Base-by-base conservation (phyloP, 1,284 basidiomycete species). In the Ceratobasidium sp. region DNA sequence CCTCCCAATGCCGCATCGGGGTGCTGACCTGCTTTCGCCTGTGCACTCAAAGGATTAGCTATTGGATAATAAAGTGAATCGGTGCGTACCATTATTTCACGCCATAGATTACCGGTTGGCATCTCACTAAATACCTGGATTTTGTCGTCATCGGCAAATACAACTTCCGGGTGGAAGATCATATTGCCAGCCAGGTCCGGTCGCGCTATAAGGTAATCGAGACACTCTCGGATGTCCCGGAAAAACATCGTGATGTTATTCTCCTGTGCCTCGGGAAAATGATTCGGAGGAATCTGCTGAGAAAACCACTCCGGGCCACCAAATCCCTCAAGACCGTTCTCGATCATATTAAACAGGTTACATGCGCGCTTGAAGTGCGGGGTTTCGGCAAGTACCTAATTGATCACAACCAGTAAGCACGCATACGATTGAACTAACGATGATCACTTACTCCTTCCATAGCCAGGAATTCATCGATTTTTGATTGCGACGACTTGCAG, bases 401-500 rank as follows among this genome's bases (percentile, higher is more conserved):
- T 44, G 40, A 65, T 1, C 15, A 33, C 20, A 38, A 23, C 3
- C 17, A 17, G 62, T 15, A 17, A 17, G 33, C n/a, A 38, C 42
- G 61, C 62, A 4, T 42, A 44, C 33, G 13, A 44, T 42, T 38
- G 20, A 33, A 1, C 6, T 4, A 2, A 4, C 4, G 33, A 38
- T 38, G 13, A 65, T 3, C 33, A 42, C 57, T 61, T 65, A 65
- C 62, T n/a, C 62, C 62, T 20, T 65, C 62, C 28, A 65, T 65
- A 2, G 3, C 62, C 1, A 65, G 38, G 13, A 65, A 65, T n/a
- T 65, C 62, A 7, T 65, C 20, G 62, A 65, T 65, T 65, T 65
- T 65, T 44, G 40, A 65, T 38, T 65, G 62, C 33, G 62, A 65
- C 9, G 33, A 38, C 62, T 65, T 65, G 40, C 62, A 65, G 33